Percentiles rank a stretch among this genome's conserved stretches.
These are phyloP conservation scores for Pyrus hybrid DNA, from an alignment of 331 rosid genomes.

Conservation along the genomic window DNA sequence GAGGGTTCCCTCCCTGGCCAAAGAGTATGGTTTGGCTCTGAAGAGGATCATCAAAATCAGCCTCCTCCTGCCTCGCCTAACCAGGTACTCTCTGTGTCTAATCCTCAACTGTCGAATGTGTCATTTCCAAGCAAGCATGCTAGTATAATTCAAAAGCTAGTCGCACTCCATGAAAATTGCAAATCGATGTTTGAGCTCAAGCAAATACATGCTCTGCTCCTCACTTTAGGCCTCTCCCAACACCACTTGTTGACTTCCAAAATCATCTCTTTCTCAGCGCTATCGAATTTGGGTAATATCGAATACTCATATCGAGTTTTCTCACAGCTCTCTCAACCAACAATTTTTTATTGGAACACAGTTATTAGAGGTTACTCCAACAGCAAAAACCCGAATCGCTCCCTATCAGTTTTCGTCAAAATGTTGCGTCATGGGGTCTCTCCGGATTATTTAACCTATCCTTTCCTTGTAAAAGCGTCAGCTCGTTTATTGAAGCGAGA, in stretches of 20 bases:
- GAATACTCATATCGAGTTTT: slow-evolving; percentile 49
- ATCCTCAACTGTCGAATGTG: not conserved
- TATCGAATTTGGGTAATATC: slow-evolving; percentile 43
- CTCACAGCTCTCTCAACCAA: slow-evolving; percentile 46
- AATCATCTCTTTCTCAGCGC: slow-evolving; percentile 45
- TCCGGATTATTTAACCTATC: slow-evolving; percentile 76
- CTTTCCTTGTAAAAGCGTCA: slow-evolving; percentile 80
- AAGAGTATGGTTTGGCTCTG: slow-evolving; percentile 90
- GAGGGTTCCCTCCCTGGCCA: slow-evolving; percentile 72
- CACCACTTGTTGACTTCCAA: slow-evolving; percentile 33
- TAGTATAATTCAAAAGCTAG: not conserved
- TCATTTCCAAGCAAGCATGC: not conserved
- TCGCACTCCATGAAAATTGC: slow-evolving; percentile 18
- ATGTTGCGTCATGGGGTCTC: slow-evolving; percentile 62
- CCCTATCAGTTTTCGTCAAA: slow-evolving; percentile 41
- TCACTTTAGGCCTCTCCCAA: slow-evolving; percentile 57
- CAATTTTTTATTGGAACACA: slow-evolving; percentile 54
- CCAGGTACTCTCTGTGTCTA: slow-evolving; percentile 40
- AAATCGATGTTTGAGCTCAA: slow-evolving; percentile 67
- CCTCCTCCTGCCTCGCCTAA: slow-evolving; percentile 73
- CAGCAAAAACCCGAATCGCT: slow-evolving; percentile 53
- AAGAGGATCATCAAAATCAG: slow-evolving; percentile 48
- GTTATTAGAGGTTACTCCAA: slow-evolving; percentile 64
- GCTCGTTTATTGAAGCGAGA: slow-evolving; percentile 46
- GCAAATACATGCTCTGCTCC: slow-evolving; percentile 56